Percentiles rank a stretch among this genome's conserved stretches.
Evolutionary conservation across 345 rosid genomes (phyloP).

Genomic region (Raphanus sativus): DNA sequence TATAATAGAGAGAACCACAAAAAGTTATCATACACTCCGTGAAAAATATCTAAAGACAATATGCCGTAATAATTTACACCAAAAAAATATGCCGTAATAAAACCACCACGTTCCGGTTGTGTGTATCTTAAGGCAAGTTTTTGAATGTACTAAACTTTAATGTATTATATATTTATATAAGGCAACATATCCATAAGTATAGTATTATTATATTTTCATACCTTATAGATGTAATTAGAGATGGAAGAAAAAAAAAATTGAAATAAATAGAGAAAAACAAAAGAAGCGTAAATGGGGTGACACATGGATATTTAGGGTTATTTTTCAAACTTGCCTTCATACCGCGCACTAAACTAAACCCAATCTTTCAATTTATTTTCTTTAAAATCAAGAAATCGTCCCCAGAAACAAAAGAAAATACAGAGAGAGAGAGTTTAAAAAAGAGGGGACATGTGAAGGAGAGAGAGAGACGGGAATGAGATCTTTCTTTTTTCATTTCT

Average conservation of each 20-base stretch:
- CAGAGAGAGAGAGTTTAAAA: constrained; percentile 1
- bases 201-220: background rate
- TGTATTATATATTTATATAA: constrained; percentile 9
- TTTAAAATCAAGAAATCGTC: background rate
- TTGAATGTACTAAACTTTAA: constrained; percentile 13
- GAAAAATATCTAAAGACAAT: background rate
- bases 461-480: constrained; percentile 18
- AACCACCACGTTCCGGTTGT: constrained; percentile 39
- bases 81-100: constrained; percentile 4
- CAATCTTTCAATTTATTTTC: constrained; percentile 19
- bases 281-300: constrained; percentile 18
- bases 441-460: constrained; percentile 22
- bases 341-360: constrained; percentile 56
- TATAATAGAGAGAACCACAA: background rate
- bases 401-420: background rate
- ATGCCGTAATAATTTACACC: constrained; percentile 5
- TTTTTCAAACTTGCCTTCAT: constrained; percentile 55
- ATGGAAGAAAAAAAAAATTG: background rate
- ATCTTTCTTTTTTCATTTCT: background rate
- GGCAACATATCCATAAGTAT: background rate
- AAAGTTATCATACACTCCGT: constrained; percentile 30
- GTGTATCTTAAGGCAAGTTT: constrained; percentile 35
- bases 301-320: constrained; percentile 60
- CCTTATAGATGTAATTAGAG: background rate
- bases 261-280: background rate